Evolutionary conservation across 2,329 filamentous ascomycete species (phyloP), one percentile per base, ranked within the genome.

Genomic region (Xylariaceae sp.): DNA sequence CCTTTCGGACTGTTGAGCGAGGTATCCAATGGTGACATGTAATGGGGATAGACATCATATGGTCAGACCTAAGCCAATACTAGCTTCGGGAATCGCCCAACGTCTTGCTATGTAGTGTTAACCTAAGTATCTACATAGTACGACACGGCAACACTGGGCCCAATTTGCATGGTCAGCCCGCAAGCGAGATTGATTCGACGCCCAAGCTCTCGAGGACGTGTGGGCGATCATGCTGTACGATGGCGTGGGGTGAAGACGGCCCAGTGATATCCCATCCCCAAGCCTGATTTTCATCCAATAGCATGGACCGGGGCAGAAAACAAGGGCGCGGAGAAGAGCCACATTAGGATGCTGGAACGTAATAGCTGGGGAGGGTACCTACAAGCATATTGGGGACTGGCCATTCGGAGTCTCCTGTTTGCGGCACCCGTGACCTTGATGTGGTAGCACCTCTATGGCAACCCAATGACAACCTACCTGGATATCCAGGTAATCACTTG

Each of bases 251-350:
- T 40, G 47, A 43, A 51, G 52, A 37, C 29, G 26, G 42, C 39
- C 54, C 47, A 58, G 54, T 59, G 46, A 47, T 53, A 55, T 45
- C 29, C 51, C 44, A 40, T 41, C 46, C 55, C 50, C 39, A 55
- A 56, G 58, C 58, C 58, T 52, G 32, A 60, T 54, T 37, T 53
- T 54, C 34, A 43, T 49, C 58, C 58, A 60, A 58, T 58, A 34
- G 51, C 43, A 48, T 30, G 52, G 37, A 31, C 42, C 32, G 37
- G 50, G 47, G 46, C 37, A 57, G 32, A 47, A 47, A 43, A 58
- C 43, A 19, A 19, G 19, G 19, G 50, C 40, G 19, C 52, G 59
- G 54, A 60, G 47, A 50, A 46, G 50, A 47, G 52, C 35, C 55
- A 50, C 57, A 55, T 60, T 47, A 45, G 19, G 50, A 58, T 51